Evolutionary conservation across 2,329 filamentous ascomycete genomes (phyloP), one percentile per base, ranked within the genome.

Genomic region (Thielaviopsis populi): DNA sequence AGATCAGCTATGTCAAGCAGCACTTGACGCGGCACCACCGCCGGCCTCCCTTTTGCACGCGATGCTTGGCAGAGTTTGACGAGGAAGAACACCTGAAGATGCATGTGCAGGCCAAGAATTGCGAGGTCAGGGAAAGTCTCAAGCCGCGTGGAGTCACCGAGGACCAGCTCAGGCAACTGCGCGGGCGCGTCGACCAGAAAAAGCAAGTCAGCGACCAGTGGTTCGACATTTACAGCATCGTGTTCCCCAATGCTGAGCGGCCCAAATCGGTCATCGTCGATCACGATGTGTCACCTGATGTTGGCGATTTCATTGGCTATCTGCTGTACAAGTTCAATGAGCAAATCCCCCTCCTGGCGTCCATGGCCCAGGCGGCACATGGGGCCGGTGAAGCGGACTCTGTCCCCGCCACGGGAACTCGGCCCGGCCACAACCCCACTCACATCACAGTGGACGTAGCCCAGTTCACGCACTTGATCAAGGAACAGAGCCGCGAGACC

Each of bases 1-100:
- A 69, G 46, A 68, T 70, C 10, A 68, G 67, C n/a, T 69, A 71
- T 40, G 69, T 71, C 7, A 71, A 71, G 60, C 69, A 71, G 33
- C 69, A 71, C 37, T 66, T 69, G 1, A 63, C 66, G 13, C 68
- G 69, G 8, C 67, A 63, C 27, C 69, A 70, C 41, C 66, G 64
- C 27, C 68, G 66, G 46, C 68, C 69, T 1, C 63, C 65, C 24
- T 69, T 69, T 46, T 70, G 69, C 50, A 65, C 67, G n/a, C 60
- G 67, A 13, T 70, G 69, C 43, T 65, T 68, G 54, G 22, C 54
- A 17, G 24, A 63, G 24, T 70, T 70, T 56, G 43, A 53, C 15
- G 66, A 58, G 2, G 65, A 66, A 13, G 64, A 64, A 8, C 62
- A 67, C 2, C 61, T 69, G 30, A 67, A 68, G 10, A 59, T 63